Conservation (phyloP, 2,329 filamentous ascomycete species). For the Pestalotiopsis sp. region DNA sequence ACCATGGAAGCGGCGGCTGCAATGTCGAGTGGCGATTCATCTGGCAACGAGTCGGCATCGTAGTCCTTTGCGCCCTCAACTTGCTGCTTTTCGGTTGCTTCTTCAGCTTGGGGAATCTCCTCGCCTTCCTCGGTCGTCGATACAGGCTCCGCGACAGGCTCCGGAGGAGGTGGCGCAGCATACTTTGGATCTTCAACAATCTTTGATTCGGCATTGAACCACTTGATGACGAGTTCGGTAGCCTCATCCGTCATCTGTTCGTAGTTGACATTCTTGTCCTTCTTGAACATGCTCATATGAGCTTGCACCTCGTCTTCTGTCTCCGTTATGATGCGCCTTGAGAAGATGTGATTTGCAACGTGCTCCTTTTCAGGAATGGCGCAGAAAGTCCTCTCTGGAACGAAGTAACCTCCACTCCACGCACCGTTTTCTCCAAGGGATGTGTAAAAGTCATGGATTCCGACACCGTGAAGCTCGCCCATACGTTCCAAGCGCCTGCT, state of each 20-base stretch:
- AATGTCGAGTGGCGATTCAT: slow-evolving; percentile 52
- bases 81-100: slow-evolving; percentile 21
- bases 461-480: slow-evolving; percentile 60
- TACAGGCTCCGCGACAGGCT: slow-evolving; percentile 33
- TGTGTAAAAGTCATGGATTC: slow-evolving; percentile 75
- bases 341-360: slow-evolving; percentile 41
- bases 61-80: slow-evolving; percentile 19
- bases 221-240: slow-evolving; percentile 55
- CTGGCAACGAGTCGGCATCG: slow-evolving; percentile 27
- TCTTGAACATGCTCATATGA: slow-evolving; percentile 67
- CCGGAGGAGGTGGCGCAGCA: slow-evolving; percentile 38
- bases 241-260: slow-evolving; percentile 62
- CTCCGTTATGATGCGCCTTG: slow-evolving; percentile 61
- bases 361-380: slow-evolving; percentile 60
- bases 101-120: slow-evolving; percentile 29
- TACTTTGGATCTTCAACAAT: slow-evolving; percentile 50
- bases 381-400: slow-evolving; percentile 76
- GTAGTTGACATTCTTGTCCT: slow-evolving; percentile 62
- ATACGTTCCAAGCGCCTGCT: slow-evolving; percentile 65
- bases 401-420: slow-evolving; percentile 59
- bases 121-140: slow-evolving; percentile 31
- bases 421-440: slow-evolving; percentile 71
- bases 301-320: slow-evolving; percentile 71
- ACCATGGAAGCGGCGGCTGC: slow-evolving; percentile 52
- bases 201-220: slow-evolving; percentile 50